Conservation (phyloP, 495 filamentous ascomycete species). For the Cercophora sp. region DNA sequence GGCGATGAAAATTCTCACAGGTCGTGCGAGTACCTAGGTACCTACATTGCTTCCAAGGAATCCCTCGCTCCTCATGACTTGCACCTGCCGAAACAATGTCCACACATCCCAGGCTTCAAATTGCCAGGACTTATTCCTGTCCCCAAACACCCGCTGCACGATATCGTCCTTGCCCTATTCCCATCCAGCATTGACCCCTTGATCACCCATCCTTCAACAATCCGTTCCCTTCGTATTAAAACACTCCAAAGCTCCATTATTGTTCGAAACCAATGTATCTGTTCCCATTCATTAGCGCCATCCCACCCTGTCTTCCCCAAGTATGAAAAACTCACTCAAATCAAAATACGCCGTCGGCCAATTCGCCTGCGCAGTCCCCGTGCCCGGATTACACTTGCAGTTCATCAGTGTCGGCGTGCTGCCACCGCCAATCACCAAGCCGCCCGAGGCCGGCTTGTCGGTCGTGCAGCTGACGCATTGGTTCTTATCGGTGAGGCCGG, state of each 20-base stretch:
- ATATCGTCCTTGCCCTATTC: no score
- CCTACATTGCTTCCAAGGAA: no score
- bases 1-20: no score
- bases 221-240: conserved; percentile 12
- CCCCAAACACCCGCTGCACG: no score
- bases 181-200: no score
- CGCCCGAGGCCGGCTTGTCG: conserved; percentile 7
- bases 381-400: conserved; percentile 25
- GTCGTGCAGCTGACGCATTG: conserved; percentile 26
- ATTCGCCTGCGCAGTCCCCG: conserved; percentile 13
- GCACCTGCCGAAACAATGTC: no score
- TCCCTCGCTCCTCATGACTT: no score
- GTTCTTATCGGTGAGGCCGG: conserved; percentile 15
- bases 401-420: conserved; percentile 13
- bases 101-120: no score
- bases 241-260: conserved; percentile 22
- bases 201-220: conserved; percentile 15
- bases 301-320: no score
- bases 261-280: conserved; percentile 25
- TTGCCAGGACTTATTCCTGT: no score
- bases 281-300: no score
- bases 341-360: conserved; percentile 24
- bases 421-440: conserved; percentile 5
- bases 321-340: conserved; percentile 23
- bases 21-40: no score